Conservation (phyloP, 208 protist genomes). For the Trypanosoma avium region DNA sequence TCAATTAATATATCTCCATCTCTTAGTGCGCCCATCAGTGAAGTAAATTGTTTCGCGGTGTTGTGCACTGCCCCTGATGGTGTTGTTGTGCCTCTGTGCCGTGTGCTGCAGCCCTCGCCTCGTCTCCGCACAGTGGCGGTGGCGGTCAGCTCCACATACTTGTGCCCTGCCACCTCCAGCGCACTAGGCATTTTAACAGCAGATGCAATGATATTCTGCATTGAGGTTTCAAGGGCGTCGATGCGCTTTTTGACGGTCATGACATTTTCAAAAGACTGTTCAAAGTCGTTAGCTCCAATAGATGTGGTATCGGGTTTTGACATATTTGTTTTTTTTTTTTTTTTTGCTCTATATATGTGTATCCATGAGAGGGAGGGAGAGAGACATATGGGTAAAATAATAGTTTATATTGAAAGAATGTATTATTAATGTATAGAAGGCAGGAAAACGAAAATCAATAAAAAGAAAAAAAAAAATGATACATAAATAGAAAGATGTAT, state of each 20-base stretch:
- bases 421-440: no score
- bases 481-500: no score
- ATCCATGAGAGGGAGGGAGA: no score
- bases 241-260: constrained; percentile 38
- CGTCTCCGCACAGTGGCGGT: not conserved
- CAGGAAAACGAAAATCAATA: no score
- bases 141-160: constrained; percentile 43
- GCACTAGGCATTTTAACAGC: constrained; percentile 35
- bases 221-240: constrained; percentile 34
- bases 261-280: constrained; percentile 43
- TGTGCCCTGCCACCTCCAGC: constrained; percentile 36
- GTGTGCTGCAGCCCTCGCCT: not conserved
- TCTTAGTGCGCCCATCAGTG: constrained; percentile 34
- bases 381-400: no score
- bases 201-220: constrained; percentile 29
- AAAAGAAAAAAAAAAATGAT: no score
- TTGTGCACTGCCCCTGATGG: constrained; percentile 22
- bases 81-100: not conserved
- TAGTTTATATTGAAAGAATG: no score
- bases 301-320: no score
- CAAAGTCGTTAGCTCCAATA: no score
- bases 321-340: no score
- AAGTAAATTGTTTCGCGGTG: constrained; percentile 35
- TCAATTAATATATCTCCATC: constrained; percentile 33
- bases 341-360: no score